Conservation (phyloP, 2,329 filamentous ascomycete genomes). For the Cryoendolithus antarcticus region DNA sequence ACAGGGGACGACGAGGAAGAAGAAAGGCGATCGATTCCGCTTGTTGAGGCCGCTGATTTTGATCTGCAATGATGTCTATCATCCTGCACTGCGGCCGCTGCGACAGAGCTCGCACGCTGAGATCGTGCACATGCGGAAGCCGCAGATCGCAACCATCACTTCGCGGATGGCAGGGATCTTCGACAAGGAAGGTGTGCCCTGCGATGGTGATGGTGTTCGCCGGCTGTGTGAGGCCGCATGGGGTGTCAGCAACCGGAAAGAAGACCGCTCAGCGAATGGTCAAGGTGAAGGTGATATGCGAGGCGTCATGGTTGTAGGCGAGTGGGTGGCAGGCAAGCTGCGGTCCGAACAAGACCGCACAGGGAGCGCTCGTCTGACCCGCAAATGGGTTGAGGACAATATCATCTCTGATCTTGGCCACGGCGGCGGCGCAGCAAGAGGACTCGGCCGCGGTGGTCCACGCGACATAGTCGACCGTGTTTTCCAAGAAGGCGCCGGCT, state of each 20-base stretch:
- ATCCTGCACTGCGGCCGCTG: slow-evolving; percentile 72
- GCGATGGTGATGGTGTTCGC: slow-evolving; percentile 78
- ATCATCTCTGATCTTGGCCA: slow-evolving; percentile 55
- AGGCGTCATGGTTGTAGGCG: slow-evolving; percentile 72
- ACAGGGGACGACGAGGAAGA: slow-evolving; percentile 37
- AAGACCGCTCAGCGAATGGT: slow-evolving; percentile 40
- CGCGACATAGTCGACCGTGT: slow-evolving; percentile 68
- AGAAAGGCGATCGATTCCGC: slow-evolving; percentile 75
- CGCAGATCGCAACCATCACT: slow-evolving; percentile 75
- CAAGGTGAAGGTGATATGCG: slow-evolving; percentile 64
- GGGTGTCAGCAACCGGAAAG: slow-evolving; percentile 63
- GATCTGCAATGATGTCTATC: slow-evolving; percentile 96
- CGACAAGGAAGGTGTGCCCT: slow-evolving; percentile 74
- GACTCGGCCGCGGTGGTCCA: slow-evolving; percentile 56
- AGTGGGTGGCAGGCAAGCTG: slow-evolving; percentile 70
- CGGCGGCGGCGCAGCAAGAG: slow-evolving; percentile 58
- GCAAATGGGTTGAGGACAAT: slow-evolving; percentile 65
- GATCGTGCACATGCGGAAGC: slow-evolving; percentile 82
- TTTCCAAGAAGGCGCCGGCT: slow-evolving; percentile 68
- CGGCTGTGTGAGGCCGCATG: slow-evolving; percentile 73
- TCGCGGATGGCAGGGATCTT: slow-evolving; percentile 72
- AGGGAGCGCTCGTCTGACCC: slow-evolving; percentile 45
- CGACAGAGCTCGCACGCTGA: slow-evolving; percentile 75
- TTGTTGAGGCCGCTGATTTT: slow-evolving; percentile 80
- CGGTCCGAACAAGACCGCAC: slow-evolving; percentile 30